Percentiles rank a stretch among this genome's conserved stretches.
phyloP scores from a whole-genome alignment of 805 yeast species.

The Candida sphagnicola region DNA sequence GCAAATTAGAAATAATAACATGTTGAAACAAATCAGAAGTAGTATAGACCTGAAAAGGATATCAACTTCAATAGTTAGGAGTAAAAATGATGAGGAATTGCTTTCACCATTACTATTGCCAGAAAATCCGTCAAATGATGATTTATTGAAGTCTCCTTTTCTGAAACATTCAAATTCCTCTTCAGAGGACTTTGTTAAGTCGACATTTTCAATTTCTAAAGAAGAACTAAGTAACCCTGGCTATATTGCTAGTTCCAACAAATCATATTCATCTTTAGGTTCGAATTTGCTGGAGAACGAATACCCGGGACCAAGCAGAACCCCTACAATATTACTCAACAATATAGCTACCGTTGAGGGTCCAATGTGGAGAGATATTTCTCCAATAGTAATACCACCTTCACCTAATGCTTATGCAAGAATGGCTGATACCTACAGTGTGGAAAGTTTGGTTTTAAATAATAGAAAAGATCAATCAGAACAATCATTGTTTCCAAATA shows the following conservation, averaged over 20 bases:
- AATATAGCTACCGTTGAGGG: not conserved
- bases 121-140: not conserved
- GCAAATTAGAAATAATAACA: constrained; percentile 16
- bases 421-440: constrained; percentile 19
- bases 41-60: constrained; percentile 33
- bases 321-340: not conserved
- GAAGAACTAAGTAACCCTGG: not conserved
- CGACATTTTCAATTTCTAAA: not conserved
- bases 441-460: constrained; percentile 13
- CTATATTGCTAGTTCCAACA: constrained; percentile 7
- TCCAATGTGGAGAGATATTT: constrained; percentile 5
- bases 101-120: not conserved
- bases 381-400: constrained; percentile 25
- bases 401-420: constrained; percentile 27
- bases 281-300: constrained; percentile 19
- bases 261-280: constrained; percentile 25
- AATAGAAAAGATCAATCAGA: constrained; percentile 1
- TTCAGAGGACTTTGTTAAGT: not conserved
- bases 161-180: not conserved
- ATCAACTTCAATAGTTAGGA: constrained; percentile 10
- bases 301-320: constrained; percentile 1
- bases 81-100: not conserved
- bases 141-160: constrained; percentile 2
- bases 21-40: constrained; percentile 31
- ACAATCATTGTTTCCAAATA: not conserved